A percentile compares a stretch with the other conserved stretches of the same genome.
Conservation (phyloP, 1,284 basidiomycete genomes). For the Laetiporus sulphureus region DNA sequence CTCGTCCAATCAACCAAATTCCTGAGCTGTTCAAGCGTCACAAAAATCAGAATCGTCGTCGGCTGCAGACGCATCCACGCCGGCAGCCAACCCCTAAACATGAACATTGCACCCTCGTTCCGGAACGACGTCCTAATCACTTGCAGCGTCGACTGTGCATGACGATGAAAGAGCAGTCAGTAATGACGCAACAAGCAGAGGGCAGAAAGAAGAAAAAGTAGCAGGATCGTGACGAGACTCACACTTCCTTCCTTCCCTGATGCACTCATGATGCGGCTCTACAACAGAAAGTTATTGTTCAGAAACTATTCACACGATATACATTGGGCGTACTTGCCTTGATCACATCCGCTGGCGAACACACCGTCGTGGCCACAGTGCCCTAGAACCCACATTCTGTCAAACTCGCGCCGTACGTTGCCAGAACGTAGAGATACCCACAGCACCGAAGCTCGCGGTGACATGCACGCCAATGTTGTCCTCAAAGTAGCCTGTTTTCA, state of each 20-base stretch:
- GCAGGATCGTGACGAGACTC: conserved; percentile 23
- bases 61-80: conserved; percentile 84
- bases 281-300: conserved; percentile 1
- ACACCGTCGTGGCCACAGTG: conserved; percentile 90
- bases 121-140: conserved; percentile 70
- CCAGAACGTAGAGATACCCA: conserved; percentile 31
- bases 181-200: too few species aligned
- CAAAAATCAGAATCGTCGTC: conserved; percentile 79
- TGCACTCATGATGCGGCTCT: conserved; percentile 87
- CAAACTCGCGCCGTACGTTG: too few species aligned
- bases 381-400: conserved; percentile 40
- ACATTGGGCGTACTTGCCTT: conserved; percentile 43
- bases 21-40: conserved; percentile 77
- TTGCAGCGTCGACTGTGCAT: conserved; percentile 52
- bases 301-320: background rate
- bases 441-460: conserved; percentile 79
- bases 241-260: conserved; percentile 73
- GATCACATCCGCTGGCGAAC: conserved; percentile 88
- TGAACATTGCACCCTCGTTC: conserved; percentile 82
- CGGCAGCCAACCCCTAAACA: conserved; percentile 90
- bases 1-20: conserved; percentile 49
- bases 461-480: conserved; percentile 84
- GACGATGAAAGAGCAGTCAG: too few species aligned
- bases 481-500: conserved; percentile 63
- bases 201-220: too few species aligned